These are phyloP conservation scores for Eurotiales sp. DNA, from an alignment of 2,329 filamentous ascomycete genomes.

Conservation along the genomic window DNA sequence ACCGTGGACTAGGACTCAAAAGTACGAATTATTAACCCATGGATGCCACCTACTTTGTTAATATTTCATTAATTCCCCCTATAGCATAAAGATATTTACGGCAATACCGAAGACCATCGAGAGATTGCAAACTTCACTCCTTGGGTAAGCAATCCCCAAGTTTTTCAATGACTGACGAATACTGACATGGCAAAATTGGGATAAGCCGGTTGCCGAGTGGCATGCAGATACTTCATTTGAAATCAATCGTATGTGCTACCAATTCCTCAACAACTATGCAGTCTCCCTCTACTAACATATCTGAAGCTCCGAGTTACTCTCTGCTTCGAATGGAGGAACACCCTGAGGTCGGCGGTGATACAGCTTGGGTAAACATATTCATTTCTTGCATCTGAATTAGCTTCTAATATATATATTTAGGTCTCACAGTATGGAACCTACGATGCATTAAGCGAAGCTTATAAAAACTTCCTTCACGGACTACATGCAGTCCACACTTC, in stretches of 20 bases:
- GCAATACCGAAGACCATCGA: constrained; percentile 45
- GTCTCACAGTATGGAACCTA: constrained; percentile 45
- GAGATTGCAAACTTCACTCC: constrained; percentile 46
- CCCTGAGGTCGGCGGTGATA: constrained; percentile 47
- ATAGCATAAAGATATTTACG: constrained; percentile 36
- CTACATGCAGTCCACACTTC: constrained; percentile 48
- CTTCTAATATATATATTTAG: constrained; percentile 13
- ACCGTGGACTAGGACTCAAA: constrained; percentile 22
- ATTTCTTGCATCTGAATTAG: not conserved
- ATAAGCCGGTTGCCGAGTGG: constrained; percentile 43
- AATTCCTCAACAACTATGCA: not conserved
- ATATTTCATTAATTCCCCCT: too few species aligned
- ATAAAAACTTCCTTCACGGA: constrained; percentile 42
- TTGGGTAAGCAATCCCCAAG: constrained; percentile 26
- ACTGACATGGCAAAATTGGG: not conserved
- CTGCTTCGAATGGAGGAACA: constrained; percentile 52
- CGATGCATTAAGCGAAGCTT: constrained; percentile 42
- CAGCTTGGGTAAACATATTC: constrained; percentile 38
- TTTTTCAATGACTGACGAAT: not conserved
- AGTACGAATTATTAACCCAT: too few species aligned
- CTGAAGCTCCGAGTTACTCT: constrained; percentile 46
- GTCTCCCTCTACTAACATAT: not conserved
- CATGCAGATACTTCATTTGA: constrained; percentile 52
- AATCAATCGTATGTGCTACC: constrained; percentile 41
- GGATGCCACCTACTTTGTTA: too few species aligned